Conservation (phyloP, 257 asterid genomes). For the Mitragyna speciosa region DNA sequence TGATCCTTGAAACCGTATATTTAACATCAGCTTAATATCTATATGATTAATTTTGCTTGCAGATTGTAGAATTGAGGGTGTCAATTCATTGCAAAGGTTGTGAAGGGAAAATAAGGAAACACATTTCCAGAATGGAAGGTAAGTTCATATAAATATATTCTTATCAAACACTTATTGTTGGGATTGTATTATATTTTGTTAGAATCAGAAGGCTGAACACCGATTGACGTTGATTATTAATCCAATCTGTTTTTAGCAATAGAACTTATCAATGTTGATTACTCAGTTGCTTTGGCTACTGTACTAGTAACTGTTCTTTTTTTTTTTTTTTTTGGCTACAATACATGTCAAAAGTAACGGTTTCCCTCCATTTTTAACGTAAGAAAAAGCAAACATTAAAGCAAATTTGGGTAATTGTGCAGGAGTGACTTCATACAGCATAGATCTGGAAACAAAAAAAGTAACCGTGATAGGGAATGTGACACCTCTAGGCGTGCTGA, state of each 20-base stretch:
- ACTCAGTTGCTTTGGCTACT: not conserved
- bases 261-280: too few relatives aligned
- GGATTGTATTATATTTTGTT: too few relatives aligned
- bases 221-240: too few relatives aligned
- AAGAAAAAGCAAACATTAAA: not conserved
- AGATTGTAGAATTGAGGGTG: slow-evolving; percentile 88
- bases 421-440: slow-evolving; percentile 81
- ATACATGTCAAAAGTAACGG: not conserved
- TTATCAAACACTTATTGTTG: not conserved
- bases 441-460: slow-evolving; percentile 70
- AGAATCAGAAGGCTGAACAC: not conserved
- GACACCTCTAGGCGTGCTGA: slow-evolving; percentile 61
- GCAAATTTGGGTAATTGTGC: slow-evolving; percentile 16
- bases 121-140: slow-evolving; percentile 92
- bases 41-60: not conserved
- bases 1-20: not conserved
- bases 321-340: not conserved
- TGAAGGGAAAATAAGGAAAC: slow-evolving; percentile 82
- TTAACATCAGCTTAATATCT: not conserved
- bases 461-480: slow-evolving; percentile 74
- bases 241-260: too few relatives aligned
- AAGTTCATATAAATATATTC: slow-evolving; percentile 2
- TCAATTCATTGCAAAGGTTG: slow-evolving; percentile 97
- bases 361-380: not conserved
- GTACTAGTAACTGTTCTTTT: not conserved